Evolutionary conservation across 371 early-diverging fungal genomes (phyloP).

Genomic region (Mucor lusitanicus): DNA sequence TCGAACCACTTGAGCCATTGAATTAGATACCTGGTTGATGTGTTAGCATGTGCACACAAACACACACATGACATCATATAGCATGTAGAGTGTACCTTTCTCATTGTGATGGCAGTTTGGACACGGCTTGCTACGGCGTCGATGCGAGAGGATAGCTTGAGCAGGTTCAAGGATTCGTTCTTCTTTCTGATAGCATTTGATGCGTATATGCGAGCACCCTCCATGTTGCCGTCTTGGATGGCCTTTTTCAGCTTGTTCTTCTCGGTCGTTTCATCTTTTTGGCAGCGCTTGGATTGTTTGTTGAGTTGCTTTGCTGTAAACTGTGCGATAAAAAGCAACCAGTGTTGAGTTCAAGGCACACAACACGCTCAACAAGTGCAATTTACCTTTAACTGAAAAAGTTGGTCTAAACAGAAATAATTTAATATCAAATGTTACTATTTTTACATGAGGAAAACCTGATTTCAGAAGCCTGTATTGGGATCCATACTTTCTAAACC

Average conservation of each 20-base stretch:
- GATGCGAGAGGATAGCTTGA: conserved; percentile 86
- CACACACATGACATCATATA: background rate
- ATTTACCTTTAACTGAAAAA: conserved; percentile 72
- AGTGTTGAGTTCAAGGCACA: background rate
- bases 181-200: conserved; percentile 97
- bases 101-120: conserved; percentile 96
- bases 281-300: conserved; percentile 81
- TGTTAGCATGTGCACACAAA: background rate
- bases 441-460: background rate
- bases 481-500: conserved; percentile 28
- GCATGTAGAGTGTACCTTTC: conserved; percentile 48
- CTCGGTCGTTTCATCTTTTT: conserved; percentile 84
- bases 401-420: conserved; percentile 48
- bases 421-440: background rate
- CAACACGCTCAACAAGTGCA: background rate
- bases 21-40: conserved; percentile 53
- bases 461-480: background rate
- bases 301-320: conserved; percentile 91
- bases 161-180: conserved; percentile 88
- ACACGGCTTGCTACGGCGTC: conserved; percentile 93
- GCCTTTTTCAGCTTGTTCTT: conserved; percentile 92
- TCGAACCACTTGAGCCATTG: conserved; percentile 86
- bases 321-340: conserved; percentile 39
- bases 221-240: conserved; percentile 91
- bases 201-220: conserved; percentile 93